These are phyloP conservation scores for Taphrina confusa DNA, from an alignment of 1,139 yeast species.

Conservation along the genomic window DNA sequence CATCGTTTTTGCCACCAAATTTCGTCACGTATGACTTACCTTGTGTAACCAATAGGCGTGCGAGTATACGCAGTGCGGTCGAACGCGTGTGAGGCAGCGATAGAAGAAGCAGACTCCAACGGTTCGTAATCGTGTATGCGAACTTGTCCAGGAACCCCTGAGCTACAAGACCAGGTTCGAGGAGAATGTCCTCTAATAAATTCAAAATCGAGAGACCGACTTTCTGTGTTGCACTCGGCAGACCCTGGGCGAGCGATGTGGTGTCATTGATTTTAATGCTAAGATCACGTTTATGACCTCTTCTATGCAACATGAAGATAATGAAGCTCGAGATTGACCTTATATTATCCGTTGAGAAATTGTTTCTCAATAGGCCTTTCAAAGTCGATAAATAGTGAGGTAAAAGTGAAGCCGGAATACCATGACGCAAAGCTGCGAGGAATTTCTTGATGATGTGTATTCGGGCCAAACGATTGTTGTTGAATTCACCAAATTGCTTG, in stretches of 20 bases:
- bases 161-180: constrained; percentile 43
- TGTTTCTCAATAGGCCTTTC: constrained; percentile 48
- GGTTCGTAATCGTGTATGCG: constrained; percentile 56
- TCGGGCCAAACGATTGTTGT: constrained; percentile 55
- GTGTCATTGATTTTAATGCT: background rate
- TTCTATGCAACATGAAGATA: constrained; percentile 34
- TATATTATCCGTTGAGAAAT: constrained; percentile 50
- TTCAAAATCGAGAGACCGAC: background rate
- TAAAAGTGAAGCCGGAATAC: constrained; percentile 46
- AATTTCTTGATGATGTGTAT: constrained; percentile 59
- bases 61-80: constrained; percentile 53
- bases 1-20: constrained; percentile 56
- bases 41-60: constrained; percentile 53
- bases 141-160: constrained; percentile 49
- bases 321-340: constrained; percentile 51
- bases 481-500: constrained; percentile 55
- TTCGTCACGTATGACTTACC: constrained; percentile 54
- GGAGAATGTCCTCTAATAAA: constrained; percentile 45
- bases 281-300: constrained; percentile 2
- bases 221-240: background rate
- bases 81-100: constrained; percentile 51
- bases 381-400: constrained; percentile 49
- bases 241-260: background rate
- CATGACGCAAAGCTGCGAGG: constrained; percentile 55
- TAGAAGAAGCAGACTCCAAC: constrained; percentile 62